These are phyloP conservation scores for Dactylellina cionopaga DNA, from an alignment of 2,329 filamentous ascomycete genomes.

Conservation along the genomic window DNA sequence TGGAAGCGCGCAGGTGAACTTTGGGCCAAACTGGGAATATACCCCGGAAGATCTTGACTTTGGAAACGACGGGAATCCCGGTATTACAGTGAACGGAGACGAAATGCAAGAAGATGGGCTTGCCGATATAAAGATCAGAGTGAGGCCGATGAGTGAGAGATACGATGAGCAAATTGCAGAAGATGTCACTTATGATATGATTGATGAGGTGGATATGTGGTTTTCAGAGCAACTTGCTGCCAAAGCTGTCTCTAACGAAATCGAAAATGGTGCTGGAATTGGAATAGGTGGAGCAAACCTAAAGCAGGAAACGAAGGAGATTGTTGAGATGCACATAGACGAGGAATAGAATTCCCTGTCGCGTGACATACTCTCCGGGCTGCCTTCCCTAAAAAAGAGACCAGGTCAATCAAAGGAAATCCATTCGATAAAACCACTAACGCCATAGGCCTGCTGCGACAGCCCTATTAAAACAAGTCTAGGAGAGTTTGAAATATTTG, in stretches of 20 bases:
- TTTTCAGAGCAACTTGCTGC: slow-evolving; percentile 68
- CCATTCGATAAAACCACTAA: neutral
- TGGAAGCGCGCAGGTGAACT: slow-evolving; percentile 90
- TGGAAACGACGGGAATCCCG: slow-evolving; percentile 58
- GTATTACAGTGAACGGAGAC: slow-evolving; percentile 58
- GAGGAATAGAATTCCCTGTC: slow-evolving; percentile 40
- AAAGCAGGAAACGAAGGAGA: slow-evolving; percentile 44
- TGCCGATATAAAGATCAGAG: slow-evolving; percentile 3
- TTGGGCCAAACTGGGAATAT: slow-evolving; percentile 92
- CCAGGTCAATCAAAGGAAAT: neutral
- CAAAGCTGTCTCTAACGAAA: neutral
- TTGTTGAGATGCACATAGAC: slow-evolving; percentile 50
- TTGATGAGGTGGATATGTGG: slow-evolving; percentile 95
- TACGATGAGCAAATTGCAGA: slow-evolving; percentile 95
- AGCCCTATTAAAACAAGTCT: neutral
- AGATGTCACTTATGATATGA: slow-evolving; percentile 89
- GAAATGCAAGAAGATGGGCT: slow-evolving; percentile 61
- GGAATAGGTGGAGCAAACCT: slow-evolving; percentile 2
- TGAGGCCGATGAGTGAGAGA: slow-evolving; percentile 75
- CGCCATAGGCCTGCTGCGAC: neutral
- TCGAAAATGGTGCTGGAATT: neutral
- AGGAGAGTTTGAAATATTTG: neutral
- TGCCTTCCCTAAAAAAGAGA: neutral
- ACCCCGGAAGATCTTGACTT: slow-evolving; percentile 72
- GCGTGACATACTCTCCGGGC: neutral